Percentiles rank a stretch among this genome's conserved stretches.
Conservation (phyloP, 106 monocot genomes). For the Acorus gramineus region DNA sequence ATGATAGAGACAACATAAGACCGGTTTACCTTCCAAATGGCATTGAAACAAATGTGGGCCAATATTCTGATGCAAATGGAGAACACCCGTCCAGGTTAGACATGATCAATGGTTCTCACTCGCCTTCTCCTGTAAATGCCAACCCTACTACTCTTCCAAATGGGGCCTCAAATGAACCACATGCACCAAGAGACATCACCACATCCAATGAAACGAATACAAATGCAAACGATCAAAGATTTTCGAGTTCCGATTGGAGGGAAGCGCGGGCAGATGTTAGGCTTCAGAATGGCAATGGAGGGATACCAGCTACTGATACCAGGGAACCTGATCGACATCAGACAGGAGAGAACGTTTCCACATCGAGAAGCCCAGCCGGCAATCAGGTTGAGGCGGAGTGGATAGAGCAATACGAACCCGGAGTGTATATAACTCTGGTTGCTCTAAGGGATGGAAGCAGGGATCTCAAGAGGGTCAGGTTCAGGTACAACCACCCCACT, state of each 20-base stretch:
- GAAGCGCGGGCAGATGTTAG: background rate
- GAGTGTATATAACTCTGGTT: slow-evolving; percentile 24
- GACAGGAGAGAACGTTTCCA: slow-evolving; percentile 3
- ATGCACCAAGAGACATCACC: background rate
- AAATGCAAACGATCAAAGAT: background rate
- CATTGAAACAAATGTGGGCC: background rate
- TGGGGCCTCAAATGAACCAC: background rate
- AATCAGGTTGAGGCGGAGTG: slow-evolving; percentile 27
- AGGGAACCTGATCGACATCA: slow-evolving; percentile 1
- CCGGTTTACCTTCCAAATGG: slow-evolving; percentile 18
- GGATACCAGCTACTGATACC: background rate
- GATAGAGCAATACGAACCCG: slow-evolving; percentile 30
- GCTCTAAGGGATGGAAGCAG: slow-evolving; percentile 22
- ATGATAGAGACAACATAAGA: slow-evolving; percentile 12
- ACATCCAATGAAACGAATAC: background rate
- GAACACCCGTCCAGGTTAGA: slow-evolving; percentile 8
- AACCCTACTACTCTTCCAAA: background rate
- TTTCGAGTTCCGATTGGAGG: background rate
- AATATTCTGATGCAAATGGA: background rate
- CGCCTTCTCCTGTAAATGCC: background rate
- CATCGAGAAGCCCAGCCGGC: slow-evolving; percentile 1
- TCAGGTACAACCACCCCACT: slow-evolving; percentile 13
- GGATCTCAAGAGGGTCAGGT: slow-evolving; percentile 35
- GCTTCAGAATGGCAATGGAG: slow-evolving; percentile 2
- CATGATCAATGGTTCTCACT: slow-evolving; percentile 13